Conservation (phyloP, 176 grass and related monocot genomes). For the Cymbopogon citratus region DNA sequence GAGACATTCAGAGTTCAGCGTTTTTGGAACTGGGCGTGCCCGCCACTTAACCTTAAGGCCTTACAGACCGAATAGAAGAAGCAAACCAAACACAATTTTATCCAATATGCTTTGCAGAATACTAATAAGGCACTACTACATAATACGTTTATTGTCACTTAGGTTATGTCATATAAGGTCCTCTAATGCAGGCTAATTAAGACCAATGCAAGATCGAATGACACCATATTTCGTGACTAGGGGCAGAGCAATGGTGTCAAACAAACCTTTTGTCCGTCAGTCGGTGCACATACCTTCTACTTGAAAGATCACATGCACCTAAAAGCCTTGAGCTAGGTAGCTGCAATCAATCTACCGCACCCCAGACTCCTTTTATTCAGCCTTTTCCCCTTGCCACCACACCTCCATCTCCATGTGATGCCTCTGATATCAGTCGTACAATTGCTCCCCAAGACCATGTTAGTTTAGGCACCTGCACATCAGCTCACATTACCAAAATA, state of each 20-base stretch:
- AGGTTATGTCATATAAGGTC: too few relatives aligned
- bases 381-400: slow-evolving; percentile 24
- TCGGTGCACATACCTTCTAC: slow-evolving; percentile 4
- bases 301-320: slow-evolving; percentile 35
- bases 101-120: too few relatives aligned
- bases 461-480: slow-evolving; percentile 9
- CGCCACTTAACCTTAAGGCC: too few relatives aligned
- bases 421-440: slow-evolving; percentile 31
- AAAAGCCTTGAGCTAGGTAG: slow-evolving; percentile 31
- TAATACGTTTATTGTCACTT: too few relatives aligned
- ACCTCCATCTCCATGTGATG: slow-evolving; percentile 44
- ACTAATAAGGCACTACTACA: too few relatives aligned
- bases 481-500: slow-evolving; percentile 14
- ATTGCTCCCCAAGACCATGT: slow-evolving; percentile 27
- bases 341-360: slow-evolving; percentile 7
- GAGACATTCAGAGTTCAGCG: too few relatives aligned
- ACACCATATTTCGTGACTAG: background rate
- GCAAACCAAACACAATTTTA: background rate
- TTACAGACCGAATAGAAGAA: too few relatives aligned
- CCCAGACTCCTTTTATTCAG: background rate
- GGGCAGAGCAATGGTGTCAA: too few relatives aligned
- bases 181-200: too few relatives aligned
- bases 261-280: background rate
- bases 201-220: background rate
- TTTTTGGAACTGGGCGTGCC: too few relatives aligned